phyloP scores from a whole-genome alignment of 345 rosid genomes.

The Hirschfeldia incana region DNA sequence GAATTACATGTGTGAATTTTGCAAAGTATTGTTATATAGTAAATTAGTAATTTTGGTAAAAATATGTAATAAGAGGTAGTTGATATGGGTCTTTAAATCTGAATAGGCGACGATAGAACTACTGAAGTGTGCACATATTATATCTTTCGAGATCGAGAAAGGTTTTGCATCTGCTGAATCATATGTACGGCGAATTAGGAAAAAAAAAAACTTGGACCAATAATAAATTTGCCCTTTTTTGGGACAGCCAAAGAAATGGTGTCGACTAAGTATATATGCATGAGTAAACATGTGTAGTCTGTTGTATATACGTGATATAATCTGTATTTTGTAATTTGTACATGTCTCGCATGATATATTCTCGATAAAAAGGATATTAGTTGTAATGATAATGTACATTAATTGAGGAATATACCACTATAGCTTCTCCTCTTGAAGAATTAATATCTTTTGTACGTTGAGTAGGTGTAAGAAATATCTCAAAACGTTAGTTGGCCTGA shows the following conservation, averaged over 20 bases:
- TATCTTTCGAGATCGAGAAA: not conserved
- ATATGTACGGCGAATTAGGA: too few relatives aligned
- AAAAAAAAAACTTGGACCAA: not conserved
- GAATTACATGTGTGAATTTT: not conserved
- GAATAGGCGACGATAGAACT: not conserved
- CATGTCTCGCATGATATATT: slow-evolving; percentile 25
- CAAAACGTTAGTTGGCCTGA: slow-evolving; percentile 10
- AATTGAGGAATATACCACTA: slow-evolving; percentile 16
- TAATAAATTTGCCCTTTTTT: not conserved
- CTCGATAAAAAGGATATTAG: slow-evolving; percentile 17
- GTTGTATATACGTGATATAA: slow-evolving; percentile 22
- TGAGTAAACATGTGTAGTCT: not conserved
- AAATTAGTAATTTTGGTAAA: not conserved
- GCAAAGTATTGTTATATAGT: not conserved
- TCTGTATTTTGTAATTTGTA: not conserved
- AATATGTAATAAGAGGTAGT: not conserved
- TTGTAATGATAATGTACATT: slow-evolving; percentile 22
- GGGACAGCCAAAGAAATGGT: not conserved
- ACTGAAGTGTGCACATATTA: not conserved
- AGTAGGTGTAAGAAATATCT: slow-evolving; percentile 27
- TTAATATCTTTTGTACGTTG: slow-evolving; percentile 25
- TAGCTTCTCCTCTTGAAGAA: not conserved
- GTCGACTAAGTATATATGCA: slow-evolving; percentile 8
- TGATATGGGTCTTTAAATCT: not conserved
- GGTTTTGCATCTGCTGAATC: slow-evolving; percentile 10